A percentile compares a stretch with the other conserved stretches of the same genome.
These are phyloP conservation scores for Podosphaera leucotricha DNA, from an alignment of 2,329 filamentous ascomycete species.

Conservation along the genomic window DNA sequence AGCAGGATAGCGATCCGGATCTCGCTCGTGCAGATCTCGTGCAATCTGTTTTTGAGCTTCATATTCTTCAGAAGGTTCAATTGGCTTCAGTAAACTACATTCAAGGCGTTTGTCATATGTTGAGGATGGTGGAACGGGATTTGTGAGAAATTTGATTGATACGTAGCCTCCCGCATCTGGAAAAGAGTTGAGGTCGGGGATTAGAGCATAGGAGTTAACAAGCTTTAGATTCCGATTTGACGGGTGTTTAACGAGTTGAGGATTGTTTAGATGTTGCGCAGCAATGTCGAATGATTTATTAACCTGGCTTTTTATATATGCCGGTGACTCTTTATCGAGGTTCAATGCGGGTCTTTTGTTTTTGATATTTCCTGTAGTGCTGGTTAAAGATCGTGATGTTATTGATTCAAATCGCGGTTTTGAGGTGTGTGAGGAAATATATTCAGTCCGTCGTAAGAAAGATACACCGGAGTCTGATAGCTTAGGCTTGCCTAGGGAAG, in stretches of 20 bases:
- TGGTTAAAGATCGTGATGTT: conserved; percentile 27
- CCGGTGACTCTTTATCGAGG: conserved; percentile 34
- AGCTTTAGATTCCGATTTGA: conserved; percentile 28
- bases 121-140: conserved; percentile 29
- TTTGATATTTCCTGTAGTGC: conserved; percentile 16
- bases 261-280: conserved; percentile 28
- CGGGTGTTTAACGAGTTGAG: conserved; percentile 30
- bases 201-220: conserved; percentile 33
- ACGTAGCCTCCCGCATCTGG: conserved; percentile 47
- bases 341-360: conserved; percentile 22
- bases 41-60: conserved; percentile 23
- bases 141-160: conserved; percentile 43
- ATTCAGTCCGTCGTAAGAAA: conserved; percentile 88
- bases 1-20: conserved; percentile 30
- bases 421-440: conserved; percentile 45
- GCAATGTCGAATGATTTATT: conserved; percentile 35
- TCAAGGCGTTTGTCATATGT: conserved; percentile 37
- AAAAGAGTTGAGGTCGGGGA: conserved; percentile 45
- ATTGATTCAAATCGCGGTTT: conserved; percentile 27
- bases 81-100: conserved; percentile 35
- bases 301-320: conserved; percentile 44
- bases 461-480: conserved; percentile 57
- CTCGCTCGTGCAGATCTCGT: conserved; percentile 30
- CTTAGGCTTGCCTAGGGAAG: conserved; percentile 66
- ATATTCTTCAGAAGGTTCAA: conserved; percentile 30